Conservation (phyloP, 371 early-diverging fungal species). For the Mucor irregularis region DNA sequence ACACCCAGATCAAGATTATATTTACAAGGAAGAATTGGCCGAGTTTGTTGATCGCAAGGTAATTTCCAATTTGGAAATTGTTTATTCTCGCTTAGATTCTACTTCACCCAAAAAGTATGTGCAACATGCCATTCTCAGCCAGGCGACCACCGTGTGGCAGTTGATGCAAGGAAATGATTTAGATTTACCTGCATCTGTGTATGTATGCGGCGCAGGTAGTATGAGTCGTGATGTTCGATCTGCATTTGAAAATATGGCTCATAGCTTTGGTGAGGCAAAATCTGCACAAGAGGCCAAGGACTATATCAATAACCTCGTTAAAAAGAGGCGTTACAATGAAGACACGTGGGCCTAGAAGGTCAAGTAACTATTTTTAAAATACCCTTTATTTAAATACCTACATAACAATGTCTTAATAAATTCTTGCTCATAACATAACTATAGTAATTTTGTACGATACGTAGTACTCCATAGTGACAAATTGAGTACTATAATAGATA, state of each 20-base stretch:
- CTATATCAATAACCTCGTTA: constrained; percentile 18
- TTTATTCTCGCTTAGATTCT: constrained; percentile 61
- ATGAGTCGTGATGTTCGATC: constrained; percentile 48
- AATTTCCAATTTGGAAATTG: constrained; percentile 57
- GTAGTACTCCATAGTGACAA: too few relatives aligned
- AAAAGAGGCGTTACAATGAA: constrained; percentile 28
- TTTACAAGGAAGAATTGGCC: constrained; percentile 68
- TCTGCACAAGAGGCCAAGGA: constrained; percentile 31
- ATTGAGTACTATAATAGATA: too few relatives aligned
- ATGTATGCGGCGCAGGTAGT: constrained; percentile 39
- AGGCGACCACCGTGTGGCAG: constrained; percentile 33
- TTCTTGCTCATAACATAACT: too few relatives aligned
- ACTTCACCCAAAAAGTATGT: constrained; percentile 34
- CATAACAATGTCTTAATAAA: too few relatives aligned
- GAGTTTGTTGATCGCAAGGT: constrained; percentile 42
- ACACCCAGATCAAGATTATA: constrained; percentile 64
- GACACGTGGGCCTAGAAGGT: too few relatives aligned
- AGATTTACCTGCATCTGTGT: constrained; percentile 29
- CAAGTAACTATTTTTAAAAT: too few relatives aligned
- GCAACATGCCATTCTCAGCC: constrained; percentile 39
- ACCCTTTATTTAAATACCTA: too few relatives aligned
- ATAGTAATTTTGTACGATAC: too few relatives aligned
- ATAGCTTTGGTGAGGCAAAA: constrained; percentile 29
- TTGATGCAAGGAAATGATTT: constrained; percentile 6
- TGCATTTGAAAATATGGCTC: constrained; percentile 27